Conservation (phyloP, 352 stramenopile species). For the Elongisporangium undulatum region DNA sequence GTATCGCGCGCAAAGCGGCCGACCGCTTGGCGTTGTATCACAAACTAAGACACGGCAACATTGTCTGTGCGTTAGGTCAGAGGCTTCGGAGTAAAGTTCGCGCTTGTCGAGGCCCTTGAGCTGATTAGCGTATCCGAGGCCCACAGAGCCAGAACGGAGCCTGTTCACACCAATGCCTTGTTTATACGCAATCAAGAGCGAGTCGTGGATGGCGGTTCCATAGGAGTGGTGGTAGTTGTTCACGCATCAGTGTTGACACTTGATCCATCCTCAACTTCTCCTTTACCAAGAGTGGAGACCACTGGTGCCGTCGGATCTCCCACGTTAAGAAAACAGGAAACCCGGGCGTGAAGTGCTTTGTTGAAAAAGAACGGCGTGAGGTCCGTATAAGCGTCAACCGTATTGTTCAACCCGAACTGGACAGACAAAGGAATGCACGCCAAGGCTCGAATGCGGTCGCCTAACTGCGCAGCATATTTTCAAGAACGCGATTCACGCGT, state of each 20-base stretch:
- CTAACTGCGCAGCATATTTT: constrained; percentile 14
- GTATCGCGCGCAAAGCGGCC: constrained; percentile 15
- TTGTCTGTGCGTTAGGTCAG: background rate
- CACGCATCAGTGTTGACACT: no score
- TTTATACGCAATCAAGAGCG: background rate
- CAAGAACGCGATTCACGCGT: constrained; percentile 12
- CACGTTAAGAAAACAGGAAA: constrained; percentile 8
- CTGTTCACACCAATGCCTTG: background rate
- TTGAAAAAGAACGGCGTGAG: constrained; percentile 18
- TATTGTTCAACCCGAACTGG: constrained; percentile 21
- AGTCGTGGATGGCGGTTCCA: background rate
- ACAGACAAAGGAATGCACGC: no score
- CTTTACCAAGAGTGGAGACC: constrained; percentile 1
- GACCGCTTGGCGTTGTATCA: constrained; percentile 7
- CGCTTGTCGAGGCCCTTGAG: background rate
- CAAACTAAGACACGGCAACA: constrained; percentile 1
- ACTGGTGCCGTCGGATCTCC: background rate
- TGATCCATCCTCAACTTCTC: no score
- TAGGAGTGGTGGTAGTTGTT: no score
- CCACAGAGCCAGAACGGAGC: background rate
- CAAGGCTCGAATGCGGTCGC: constrained; percentile 8
- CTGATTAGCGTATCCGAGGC: background rate
- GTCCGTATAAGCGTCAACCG: constrained; percentile 11
- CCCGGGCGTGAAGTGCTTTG: constrained; percentile 1
- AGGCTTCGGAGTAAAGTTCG: background rate